Percentiles rank a stretch among this genome's conserved stretches.
Evolutionary conservation across 176 grass and related monocot genomes (phyloP).

Genomic region (Triticum urartu): DNA sequence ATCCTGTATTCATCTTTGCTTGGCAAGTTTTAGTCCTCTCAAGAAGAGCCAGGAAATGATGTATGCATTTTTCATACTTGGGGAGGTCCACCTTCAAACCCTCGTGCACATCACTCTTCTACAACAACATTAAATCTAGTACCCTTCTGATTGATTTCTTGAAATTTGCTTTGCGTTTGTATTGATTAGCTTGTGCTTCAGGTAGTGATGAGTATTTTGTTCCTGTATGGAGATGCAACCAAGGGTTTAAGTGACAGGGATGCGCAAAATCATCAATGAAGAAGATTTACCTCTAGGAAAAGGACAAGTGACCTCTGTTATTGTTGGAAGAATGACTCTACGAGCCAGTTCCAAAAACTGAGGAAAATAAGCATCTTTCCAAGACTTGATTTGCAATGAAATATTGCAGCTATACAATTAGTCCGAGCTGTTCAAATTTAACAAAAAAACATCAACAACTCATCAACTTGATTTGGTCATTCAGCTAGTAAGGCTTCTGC

Average conservation of each 20-base stretch:
- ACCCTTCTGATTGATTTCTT: too few relatives aligned
- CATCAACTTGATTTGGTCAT: neutral
- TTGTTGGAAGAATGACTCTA: neutral
- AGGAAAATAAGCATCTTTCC: conserved; percentile 4
- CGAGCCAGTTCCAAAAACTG: conserved; percentile 3
- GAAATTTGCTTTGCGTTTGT: too few relatives aligned
- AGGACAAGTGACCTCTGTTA: conserved; percentile 20
- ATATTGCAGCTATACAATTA: neutral
- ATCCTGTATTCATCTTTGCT: neutral
- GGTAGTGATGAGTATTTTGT: neutral
- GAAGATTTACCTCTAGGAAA: neutral
- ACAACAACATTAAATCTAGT: too few relatives aligned
- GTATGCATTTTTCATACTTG: neutral
- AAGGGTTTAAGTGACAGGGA: neutral
- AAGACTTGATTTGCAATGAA: conserved; percentile 12
- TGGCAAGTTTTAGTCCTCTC: neutral
- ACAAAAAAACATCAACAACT: neutral
- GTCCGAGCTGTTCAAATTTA: neutral
- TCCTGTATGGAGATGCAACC: conserved; percentile 11
- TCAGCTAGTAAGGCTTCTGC: neutral
- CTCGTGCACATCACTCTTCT: too few relatives aligned
- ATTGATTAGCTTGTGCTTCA: neutral
- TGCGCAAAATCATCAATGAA: neutral
- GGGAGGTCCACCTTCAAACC: too few relatives aligned
- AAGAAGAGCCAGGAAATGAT: neutral